A percentile compares a stretch with the other conserved stretches of the same genome.
Conservation (phyloP, 1,284 basidiomycete genomes). For the Puccinia brachypodii region DNA sequence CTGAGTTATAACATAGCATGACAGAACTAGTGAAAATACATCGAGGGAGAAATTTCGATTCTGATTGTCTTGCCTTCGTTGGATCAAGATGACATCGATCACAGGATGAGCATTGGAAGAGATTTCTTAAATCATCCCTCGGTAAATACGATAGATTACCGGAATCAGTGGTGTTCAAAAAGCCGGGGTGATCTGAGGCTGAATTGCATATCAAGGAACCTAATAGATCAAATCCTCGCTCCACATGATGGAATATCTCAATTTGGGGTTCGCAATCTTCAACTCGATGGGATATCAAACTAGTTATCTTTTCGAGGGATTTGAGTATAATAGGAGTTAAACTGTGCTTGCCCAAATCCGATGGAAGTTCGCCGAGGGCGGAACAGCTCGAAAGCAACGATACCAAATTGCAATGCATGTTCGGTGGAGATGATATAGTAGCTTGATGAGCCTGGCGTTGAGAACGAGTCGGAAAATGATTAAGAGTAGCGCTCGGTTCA, state of each 20-base stretch:
- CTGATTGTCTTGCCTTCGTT: neutral
- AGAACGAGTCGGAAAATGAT: neutral
- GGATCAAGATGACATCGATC: conserved; percentile 29
- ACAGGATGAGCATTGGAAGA: conserved; percentile 32
- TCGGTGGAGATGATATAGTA: neutral
- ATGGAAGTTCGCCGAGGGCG: neutral
- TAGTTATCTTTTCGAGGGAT: conserved; percentile 32
- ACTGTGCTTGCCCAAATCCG: neutral
- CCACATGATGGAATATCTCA: conserved; percentile 17
- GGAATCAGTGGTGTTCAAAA: conserved; percentile 7
- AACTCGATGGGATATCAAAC: neutral
- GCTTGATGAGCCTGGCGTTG: neutral
- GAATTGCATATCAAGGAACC: conserved; percentile 36
- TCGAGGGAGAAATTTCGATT: conserved; percentile 17
- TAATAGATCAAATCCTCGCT: conserved; percentile 41
- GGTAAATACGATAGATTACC: conserved; percentile 28
- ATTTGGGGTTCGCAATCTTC: conserved; percentile 6
- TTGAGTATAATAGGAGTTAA: conserved; percentile 10
- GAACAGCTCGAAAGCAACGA: conserved; percentile 26
- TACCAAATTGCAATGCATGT: neutral
- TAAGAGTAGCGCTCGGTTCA: neutral
- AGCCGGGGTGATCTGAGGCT: neutral
- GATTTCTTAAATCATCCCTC: conserved; percentile 25
- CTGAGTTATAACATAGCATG: conserved; percentile 34
- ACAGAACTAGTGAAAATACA: conserved; percentile 23